Evolutionary conservation across 176 grass and related monocot genomes (phyloP).

Genomic region (Avena insularis): DNA sequence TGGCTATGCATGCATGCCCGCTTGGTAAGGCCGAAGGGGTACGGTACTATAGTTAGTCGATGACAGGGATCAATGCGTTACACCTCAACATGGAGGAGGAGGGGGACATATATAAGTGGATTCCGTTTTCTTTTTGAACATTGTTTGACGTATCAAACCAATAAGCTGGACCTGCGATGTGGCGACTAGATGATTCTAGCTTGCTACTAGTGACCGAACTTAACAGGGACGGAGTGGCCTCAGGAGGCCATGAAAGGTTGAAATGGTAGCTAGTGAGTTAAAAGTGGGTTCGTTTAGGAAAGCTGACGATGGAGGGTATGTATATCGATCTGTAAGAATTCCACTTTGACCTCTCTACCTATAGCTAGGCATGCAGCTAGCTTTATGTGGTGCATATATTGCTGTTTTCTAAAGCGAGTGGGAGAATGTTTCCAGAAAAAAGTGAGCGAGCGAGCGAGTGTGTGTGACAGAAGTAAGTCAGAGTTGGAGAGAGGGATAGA

Average conservation of each 20-base stretch:
- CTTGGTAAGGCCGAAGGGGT: conserved; percentile 23
- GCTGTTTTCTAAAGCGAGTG: conserved; percentile 13
- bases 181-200: conserved; percentile 26
- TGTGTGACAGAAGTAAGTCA: not conserved
- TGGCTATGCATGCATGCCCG: not conserved
- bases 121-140: conserved; percentile 2
- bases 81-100: conserved; percentile 24
- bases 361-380: not conserved
- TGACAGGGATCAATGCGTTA: conserved; percentile 27
- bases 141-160: conserved; percentile 32
- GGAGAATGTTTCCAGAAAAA: conserved; percentile 8
- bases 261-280: not conserved
- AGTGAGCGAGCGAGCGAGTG: not conserved
- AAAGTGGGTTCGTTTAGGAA: conserved; percentile 7
- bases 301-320: not conserved
- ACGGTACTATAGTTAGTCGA: conserved; percentile 25
- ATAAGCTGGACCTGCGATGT: conserved; percentile 15
- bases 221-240: conserved; percentile 12
- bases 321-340: conserved; percentile 15
- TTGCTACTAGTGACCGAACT: conserved; percentile 15
- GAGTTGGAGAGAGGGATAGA: not conserved
- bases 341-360: conserved; percentile 18
- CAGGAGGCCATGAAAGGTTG: conserved; percentile 45
- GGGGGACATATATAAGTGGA: conserved; percentile 35
- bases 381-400: conserved; percentile 22